Percentiles rank a stretch among this genome's conserved stretches.
phyloP scores from a whole-genome alignment of 2,329 filamentous ascomycete species.

The Purpureocillium takamizusanense region DNA sequence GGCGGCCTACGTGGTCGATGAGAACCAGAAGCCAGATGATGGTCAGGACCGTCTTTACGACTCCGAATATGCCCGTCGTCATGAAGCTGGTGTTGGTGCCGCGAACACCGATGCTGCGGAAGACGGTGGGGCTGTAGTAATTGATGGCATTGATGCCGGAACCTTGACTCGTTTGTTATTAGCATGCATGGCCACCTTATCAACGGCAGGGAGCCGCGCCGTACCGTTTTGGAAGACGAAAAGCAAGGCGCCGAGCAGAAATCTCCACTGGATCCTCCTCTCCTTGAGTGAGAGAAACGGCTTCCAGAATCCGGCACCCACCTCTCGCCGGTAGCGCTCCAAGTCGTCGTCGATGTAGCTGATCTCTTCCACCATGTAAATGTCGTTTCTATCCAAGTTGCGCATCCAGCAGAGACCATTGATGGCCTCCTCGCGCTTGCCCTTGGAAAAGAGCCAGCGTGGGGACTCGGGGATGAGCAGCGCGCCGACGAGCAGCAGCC shows the following conservation, averaged over 20 bases:
- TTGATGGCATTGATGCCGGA: conserved; percentile 21
- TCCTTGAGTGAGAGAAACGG: conserved; percentile 52
- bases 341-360: conserved; percentile 61
- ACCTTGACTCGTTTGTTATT: conserved; percentile 1
- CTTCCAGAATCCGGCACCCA: conserved; percentile 68
- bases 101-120: conserved; percentile 17
- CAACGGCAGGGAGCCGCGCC: neutral
- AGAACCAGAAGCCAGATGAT: conserved; percentile 32
- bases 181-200: no score
- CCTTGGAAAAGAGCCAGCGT: conserved; percentile 59
- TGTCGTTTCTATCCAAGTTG: conserved; percentile 43
- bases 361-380: conserved; percentile 67
- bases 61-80: conserved; percentile 17
- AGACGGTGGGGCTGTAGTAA: conserved; percentile 21
- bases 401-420: conserved; percentile 56
- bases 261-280: conserved; percentile 55
- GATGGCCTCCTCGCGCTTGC: conserved; percentile 48
- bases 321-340: conserved; percentile 50
- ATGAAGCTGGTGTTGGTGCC: conserved; percentile 16
- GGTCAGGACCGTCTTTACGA: conserved; percentile 17
- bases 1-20: conserved; percentile 28
- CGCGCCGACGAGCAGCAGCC: conserved; percentile 50
- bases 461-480: conserved; percentile 57
- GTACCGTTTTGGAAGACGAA: conserved; percentile 72
- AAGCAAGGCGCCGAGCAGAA: conserved; percentile 64